A percentile compares a stretch with the other conserved stretches of the same genome.
phyloP scores from a whole-genome alignment of 2,329 filamentous ascomycete species.

The Ampelomyces quisqualis region DNA sequence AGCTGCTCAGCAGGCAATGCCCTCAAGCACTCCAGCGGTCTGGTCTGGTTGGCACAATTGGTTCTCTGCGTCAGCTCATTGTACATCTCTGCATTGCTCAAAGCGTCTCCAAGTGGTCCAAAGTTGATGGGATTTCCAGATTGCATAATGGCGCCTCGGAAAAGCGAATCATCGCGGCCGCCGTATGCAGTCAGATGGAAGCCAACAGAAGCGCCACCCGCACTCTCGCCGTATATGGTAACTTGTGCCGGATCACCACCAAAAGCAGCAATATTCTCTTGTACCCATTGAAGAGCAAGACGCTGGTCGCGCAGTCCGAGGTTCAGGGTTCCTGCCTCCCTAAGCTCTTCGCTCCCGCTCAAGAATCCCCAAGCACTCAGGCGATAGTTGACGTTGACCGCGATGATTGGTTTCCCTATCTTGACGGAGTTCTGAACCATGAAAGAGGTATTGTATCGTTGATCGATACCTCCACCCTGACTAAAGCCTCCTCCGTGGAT shows the following conservation, averaged over 20 bases:
- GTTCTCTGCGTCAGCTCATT: constrained; percentile 23
- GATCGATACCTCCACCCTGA: constrained; percentile 54
- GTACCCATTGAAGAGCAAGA: constrained; percentile 50
- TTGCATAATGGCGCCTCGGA: constrained; percentile 52
- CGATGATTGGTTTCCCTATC: constrained; percentile 52
- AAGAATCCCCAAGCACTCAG: constrained; percentile 65
- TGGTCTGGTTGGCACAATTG: constrained; percentile 25
- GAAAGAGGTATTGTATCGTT: constrained; percentile 53
- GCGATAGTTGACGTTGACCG: constrained; percentile 53
- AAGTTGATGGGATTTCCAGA: constrained; percentile 45
- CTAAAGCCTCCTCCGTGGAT: constrained; percentile 57
- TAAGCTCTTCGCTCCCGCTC: constrained; percentile 42
- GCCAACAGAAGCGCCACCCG: constrained; percentile 49
- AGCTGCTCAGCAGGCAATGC: constrained; percentile 59
- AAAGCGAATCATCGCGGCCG: constrained; percentile 51
- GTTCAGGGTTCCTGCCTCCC: constrained; percentile 49
- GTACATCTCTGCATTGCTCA: constrained; percentile 24
- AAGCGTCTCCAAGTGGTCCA: constrained; percentile 14
- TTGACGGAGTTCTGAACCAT: constrained; percentile 52
- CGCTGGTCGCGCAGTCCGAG: constrained; percentile 51
- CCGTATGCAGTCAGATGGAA: constrained; percentile 50
- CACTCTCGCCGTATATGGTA: constrained; percentile 50
- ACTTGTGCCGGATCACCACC: constrained; percentile 48
- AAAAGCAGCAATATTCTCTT: constrained; percentile 48
- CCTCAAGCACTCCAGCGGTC: constrained; percentile 55